Percentiles rank a stretch among this genome's conserved stretches.
Evolutionary conservation across 306 rosid species (phyloP).

Genomic region (Lithocarpus polystachyus): DNA sequence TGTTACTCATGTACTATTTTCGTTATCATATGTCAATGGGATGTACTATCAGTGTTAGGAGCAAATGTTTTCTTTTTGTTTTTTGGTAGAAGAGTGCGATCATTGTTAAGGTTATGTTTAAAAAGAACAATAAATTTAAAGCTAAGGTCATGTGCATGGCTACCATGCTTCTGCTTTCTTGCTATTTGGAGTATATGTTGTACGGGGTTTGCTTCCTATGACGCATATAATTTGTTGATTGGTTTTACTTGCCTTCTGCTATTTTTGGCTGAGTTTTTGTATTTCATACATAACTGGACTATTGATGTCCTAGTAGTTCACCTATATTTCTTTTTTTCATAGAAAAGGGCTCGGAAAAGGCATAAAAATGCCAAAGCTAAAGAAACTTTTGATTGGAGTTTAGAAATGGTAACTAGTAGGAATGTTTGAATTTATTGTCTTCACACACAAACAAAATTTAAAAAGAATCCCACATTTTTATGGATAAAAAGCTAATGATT

Average conservation of each 20-base stretch:
- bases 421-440: too few relatives aligned
- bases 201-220: background rate
- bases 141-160: background rate
- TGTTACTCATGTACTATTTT: background rate
- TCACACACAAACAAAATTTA: too few relatives aligned
- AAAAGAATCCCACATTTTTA: too few relatives aligned
- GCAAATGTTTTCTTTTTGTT: background rate
- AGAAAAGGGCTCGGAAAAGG: background rate
- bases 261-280: background rate
- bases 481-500: too few relatives aligned
- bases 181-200: background rate
- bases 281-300: background rate
- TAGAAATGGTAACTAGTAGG: too few relatives aligned
- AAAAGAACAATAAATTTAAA: background rate
- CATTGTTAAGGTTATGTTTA: too few relatives aligned
- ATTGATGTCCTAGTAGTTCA: background rate
- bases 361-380: background rate
- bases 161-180: background rate
- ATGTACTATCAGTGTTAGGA: too few relatives aligned
- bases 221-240: too few relatives aligned
- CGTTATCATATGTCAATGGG: too few relatives aligned
- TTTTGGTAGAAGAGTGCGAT: background rate
- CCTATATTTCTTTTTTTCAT: background rate
- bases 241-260: background rate
- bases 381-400: too few relatives aligned